Evolutionary conservation across 257 asterid genomes (phyloP).

Genomic region (Verbena officinalis): DNA sequence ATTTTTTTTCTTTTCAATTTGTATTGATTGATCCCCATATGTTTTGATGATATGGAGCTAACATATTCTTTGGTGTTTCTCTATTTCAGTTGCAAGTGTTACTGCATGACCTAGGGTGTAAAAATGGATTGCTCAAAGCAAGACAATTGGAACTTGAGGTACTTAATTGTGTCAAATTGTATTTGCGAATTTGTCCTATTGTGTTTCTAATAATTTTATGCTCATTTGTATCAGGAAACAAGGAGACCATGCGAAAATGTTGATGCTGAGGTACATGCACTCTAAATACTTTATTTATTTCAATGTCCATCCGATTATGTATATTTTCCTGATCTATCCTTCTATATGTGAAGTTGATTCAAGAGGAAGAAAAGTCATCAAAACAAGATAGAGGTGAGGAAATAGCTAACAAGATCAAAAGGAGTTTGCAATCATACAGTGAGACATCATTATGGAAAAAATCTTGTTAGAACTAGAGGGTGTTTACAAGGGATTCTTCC

Average conservation of each 20-base stretch:
- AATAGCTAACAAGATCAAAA: conserved; percentile 34
- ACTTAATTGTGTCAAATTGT: conserved; percentile 19
- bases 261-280: conserved; percentile 43
- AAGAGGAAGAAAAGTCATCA: conserved; percentile 26
- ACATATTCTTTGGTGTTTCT: neutral
- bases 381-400: conserved; percentile 35
- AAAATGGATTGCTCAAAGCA: conserved; percentile 52
- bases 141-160: conserved; percentile 51
- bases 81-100: conserved; percentile 57
- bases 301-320: neutral
- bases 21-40: neutral
- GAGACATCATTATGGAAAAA: conserved; percentile 34
- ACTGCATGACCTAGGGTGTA: conserved; percentile 73
- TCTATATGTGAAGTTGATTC: conserved; percentile 22
- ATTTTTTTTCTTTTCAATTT: conserved; percentile 7
- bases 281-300: neutral
- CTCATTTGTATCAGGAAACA: conserved; percentile 36
- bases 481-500: neutral
- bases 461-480: neutral
- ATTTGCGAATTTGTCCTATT: neutral
- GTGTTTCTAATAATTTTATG: neutral
- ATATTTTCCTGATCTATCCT: neutral
- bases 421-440: conserved; percentile 44
- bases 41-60: conserved; percentile 4
- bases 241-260: conserved; percentile 25